phyloP scores from a whole-genome alignment of 2,329 filamentous ascomycete genomes.

The Calonectria pseudoturangicola region DNA sequence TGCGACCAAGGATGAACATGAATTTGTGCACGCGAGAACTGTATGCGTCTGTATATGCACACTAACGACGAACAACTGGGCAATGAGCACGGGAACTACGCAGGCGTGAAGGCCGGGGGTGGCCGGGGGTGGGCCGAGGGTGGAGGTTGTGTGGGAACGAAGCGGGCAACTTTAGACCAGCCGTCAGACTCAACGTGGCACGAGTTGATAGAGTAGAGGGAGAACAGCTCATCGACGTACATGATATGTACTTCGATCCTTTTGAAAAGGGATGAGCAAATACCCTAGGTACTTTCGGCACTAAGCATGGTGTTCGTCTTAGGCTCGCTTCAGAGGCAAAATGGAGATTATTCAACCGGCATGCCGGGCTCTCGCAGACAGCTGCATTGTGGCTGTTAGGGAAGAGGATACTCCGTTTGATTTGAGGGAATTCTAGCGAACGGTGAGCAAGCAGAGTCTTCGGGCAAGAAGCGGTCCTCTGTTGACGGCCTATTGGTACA shows the following conservation, averaged over 20 bases:
- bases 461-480: constrained; percentile 22
- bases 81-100: constrained; percentile 8
- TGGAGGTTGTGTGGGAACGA: constrained; percentile 50
- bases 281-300: not conserved
- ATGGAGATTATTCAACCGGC: not conserved
- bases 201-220: constrained; percentile 46
- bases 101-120: constrained; percentile 29
- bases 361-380: not conserved
- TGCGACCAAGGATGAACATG: no score
- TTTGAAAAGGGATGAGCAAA: not conserved
- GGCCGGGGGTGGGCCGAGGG: constrained; percentile 33
- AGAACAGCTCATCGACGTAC: constrained; percentile 21
- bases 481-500: not conserved
- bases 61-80: not conserved
- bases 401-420: not conserved
- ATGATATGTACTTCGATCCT: not conserved
- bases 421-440: constrained; percentile 36
- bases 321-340: no score
- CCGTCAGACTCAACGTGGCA: constrained; percentile 53
- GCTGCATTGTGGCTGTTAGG: not conserved
- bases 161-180: constrained; percentile 49
- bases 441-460: constrained; percentile 6
- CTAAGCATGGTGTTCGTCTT: not conserved
- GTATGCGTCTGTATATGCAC: not conserved
- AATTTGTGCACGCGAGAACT: no score